These are phyloP conservation scores for Chrysanthemum makinoi DNA, from an alignment of 129 eudicot species.

Conservation along the genomic window DNA sequence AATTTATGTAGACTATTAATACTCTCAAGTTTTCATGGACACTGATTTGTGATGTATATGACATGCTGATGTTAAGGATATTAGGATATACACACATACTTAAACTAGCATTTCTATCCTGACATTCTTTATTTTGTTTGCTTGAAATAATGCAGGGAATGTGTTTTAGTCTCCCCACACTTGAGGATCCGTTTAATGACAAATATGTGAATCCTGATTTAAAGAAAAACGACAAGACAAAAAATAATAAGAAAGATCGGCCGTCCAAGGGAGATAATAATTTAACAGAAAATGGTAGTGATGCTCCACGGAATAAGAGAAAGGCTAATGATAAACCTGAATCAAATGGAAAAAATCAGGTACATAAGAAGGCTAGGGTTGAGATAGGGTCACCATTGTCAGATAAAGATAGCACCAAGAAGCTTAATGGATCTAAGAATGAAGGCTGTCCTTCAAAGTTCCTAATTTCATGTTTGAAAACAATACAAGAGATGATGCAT, in stretches of 20 bases:
- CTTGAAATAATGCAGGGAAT: constrained; percentile 47
- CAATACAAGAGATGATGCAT: constrained; percentile 52
- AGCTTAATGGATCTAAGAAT: constrained; percentile 24
- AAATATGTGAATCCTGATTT: constrained; percentile 34
- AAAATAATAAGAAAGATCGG: constrained; percentile 34
- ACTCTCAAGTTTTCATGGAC: neutral
- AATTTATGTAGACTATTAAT: neutral
- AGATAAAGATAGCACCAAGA: constrained; percentile 1
- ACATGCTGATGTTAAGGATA: neutral
- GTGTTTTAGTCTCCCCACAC: constrained; percentile 89
- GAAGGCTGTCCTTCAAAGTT: constrained; percentile 72
- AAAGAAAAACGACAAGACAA: constrained; percentile 29
- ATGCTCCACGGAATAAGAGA: constrained; percentile 34
- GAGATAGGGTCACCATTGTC: constrained; percentile 22
- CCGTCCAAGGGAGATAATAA: constrained; percentile 30
- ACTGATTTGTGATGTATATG: neutral
- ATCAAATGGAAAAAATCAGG: constrained; percentile 16
- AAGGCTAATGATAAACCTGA: constrained; percentile 12
- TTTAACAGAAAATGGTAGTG: constrained; percentile 25
- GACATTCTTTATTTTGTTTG: neutral
- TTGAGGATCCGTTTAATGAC: constrained; percentile 83
- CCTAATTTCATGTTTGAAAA: constrained; percentile 61
- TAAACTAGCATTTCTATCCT: neutral
- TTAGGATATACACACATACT: neutral
- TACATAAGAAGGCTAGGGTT: constrained; percentile 24